Evolutionary conservation across 352 stramenopile species (phyloP).

Genomic region (Globisporangium emineosum): DNA sequence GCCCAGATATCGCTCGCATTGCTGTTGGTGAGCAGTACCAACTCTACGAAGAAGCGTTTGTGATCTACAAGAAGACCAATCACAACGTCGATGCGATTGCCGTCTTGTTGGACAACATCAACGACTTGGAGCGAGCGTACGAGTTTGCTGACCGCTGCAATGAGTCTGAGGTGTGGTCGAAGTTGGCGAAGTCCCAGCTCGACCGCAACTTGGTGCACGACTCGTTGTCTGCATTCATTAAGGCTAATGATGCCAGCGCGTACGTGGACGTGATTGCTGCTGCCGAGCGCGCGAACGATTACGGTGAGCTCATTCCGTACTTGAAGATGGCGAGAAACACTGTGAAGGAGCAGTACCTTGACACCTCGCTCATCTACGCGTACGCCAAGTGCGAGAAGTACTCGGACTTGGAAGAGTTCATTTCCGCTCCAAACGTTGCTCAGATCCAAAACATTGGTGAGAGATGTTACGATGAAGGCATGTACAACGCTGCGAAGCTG

Average conservation of each 20-base stretch:
- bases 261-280: slow-evolving; percentile 98
- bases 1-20: slow-evolving; percentile 98
- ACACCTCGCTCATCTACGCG: slow-evolving; percentile 99
- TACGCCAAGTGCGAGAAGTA: slow-evolving; percentile 99
- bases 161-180: slow-evolving; percentile 98
- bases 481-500: slow-evolving; percentile 99
- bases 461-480: slow-evolving; percentile 96
- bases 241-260: slow-evolving; percentile 96
- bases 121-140: slow-evolving; percentile 98
- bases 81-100: slow-evolving; percentile 95
- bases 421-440: slow-evolving; percentile 98
- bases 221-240: slow-evolving; percentile 99
- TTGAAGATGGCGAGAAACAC: slow-evolving; percentile 99
- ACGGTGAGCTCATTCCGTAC: slow-evolving; percentile 97
- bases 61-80: slow-evolving; percentile 99
- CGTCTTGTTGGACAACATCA: slow-evolving; percentile 94
- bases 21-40: slow-evolving; percentile 98
- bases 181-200: slow-evolving; percentile 98
- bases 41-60: slow-evolving; percentile 99
- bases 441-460: slow-evolving; percentile 99
- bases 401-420: slow-evolving; percentile 98
- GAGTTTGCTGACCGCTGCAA: slow-evolving; percentile 99
- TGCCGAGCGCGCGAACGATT: slow-evolving; percentile 96
- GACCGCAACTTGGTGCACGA: slow-evolving; percentile 95
- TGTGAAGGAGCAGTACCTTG: slow-evolving; percentile 98